These are phyloP conservation scores for Pleurotus citrinopileatus DNA, from an alignment of 768 basidiomycete genomes.

Conservation along the genomic window DNA sequence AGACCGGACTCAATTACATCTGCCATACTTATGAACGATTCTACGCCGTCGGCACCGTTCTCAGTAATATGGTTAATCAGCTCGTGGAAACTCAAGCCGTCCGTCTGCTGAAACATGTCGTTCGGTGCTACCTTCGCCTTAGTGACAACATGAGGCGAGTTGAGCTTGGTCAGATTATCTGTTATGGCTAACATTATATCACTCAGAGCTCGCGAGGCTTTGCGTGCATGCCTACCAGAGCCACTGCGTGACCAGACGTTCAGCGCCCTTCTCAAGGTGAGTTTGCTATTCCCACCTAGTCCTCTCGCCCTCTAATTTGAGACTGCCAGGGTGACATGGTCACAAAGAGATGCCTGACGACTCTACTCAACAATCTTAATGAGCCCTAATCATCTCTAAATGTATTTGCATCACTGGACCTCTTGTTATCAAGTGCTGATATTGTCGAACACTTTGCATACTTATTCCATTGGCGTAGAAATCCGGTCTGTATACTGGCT, in stretches of 20 bases:
- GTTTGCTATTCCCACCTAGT: slow-evolving; percentile 13
- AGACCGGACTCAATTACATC: slow-evolving; percentile 96
- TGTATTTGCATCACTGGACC: not conserved
- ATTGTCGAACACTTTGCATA: slow-evolving; percentile 16
- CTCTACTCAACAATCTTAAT: slow-evolving; percentile 83
- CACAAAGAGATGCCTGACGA: slow-evolving; percentile 91
- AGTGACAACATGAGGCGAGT: slow-evolving; percentile 92
- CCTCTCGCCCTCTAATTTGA: slow-evolving; percentile 18
- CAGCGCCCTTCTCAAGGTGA: slow-evolving; percentile 82
- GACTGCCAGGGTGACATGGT: slow-evolving; percentile 93
- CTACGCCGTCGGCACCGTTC: slow-evolving; percentile 97
- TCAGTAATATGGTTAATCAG: slow-evolving; percentile 98
- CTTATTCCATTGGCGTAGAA: slow-evolving; percentile 10
- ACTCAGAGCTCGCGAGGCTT: slow-evolving; percentile 86
- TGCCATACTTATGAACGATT: slow-evolving; percentile 99
- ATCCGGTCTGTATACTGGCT: slow-evolving; percentile 11
- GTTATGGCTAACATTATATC: not conserved
- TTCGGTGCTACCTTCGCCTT: slow-evolving; percentile 92
- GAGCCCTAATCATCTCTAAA: slow-evolving; percentile 48
- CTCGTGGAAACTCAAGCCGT: slow-evolving; percentile 98
- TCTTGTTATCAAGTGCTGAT: slow-evolving; percentile 8
- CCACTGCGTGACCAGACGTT: slow-evolving; percentile 95
- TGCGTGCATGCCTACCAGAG: slow-evolving; percentile 94
- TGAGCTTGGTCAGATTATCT: no score
- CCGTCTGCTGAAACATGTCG: slow-evolving; percentile 93